These are phyloP conservation scores for Schizosaccharomyces lindneri DNA, from an alignment of 805 yeast genomes.

Conservation along the genomic window DNA sequence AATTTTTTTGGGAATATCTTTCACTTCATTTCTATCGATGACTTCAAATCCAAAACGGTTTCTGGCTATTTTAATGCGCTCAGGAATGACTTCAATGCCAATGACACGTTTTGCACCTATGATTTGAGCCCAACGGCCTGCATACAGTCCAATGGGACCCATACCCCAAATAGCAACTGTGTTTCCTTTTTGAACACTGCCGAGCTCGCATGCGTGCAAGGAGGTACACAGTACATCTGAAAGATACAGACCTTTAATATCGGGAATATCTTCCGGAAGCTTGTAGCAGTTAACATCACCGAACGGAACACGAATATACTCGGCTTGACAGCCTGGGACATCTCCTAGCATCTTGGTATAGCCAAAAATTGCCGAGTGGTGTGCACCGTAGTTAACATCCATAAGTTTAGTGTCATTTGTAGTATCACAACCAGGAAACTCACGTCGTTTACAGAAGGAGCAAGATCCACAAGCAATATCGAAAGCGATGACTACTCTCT, in stretches of 20 bases:
- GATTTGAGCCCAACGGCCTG: conserved; percentile 6
- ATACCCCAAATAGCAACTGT: conserved; percentile 7
- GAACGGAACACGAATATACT: conserved; percentile 31
- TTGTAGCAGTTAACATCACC: conserved; percentile 27
- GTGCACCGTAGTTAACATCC: conserved; percentile 1
- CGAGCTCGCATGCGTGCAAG: conserved; percentile 6
- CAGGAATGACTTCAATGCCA: conserved; percentile 7
- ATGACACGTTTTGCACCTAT: conserved; percentile 4
- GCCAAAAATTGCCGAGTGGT: conserved; percentile 4
- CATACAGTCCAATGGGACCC: conserved; percentile 4
- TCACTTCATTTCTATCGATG: conserved; percentile 1
- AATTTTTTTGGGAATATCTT: not conserved
- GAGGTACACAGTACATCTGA: conserved; percentile 8
- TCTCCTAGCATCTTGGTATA: conserved; percentile 12
- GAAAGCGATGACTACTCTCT: conserved; percentile 23
- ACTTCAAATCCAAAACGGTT: conserved; percentile 3
- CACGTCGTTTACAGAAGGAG: conserved; percentile 24
- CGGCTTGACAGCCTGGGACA: conserved; percentile 37
- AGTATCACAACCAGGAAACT: conserved; percentile 5
- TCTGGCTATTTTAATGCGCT: conserved; percentile 6
- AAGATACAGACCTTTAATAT: conserved; percentile 5
- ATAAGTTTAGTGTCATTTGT: not conserved
- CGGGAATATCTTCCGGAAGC: conserved; percentile 15
- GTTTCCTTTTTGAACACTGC: conserved; percentile 5
- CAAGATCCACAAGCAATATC: conserved; percentile 37